Percentiles rank a stretch among this genome's conserved stretches.
Conservation (phyloP, 306 rosid species). For the Lathyrus aphaca region DNA sequence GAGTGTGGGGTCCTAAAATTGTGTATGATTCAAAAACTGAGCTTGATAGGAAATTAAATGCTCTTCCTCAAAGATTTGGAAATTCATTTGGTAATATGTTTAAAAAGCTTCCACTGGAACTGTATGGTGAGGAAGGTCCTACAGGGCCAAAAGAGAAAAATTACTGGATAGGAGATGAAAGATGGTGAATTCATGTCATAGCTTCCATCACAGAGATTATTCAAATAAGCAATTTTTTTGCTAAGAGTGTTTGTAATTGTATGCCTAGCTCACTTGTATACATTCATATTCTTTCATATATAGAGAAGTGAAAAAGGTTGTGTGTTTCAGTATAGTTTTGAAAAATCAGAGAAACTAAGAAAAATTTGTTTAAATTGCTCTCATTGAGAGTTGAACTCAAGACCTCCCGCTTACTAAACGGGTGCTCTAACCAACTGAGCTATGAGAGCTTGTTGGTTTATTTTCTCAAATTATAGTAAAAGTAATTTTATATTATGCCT, state of each 20-base stretch:
- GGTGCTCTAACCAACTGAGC: slow-evolving; percentile 60
- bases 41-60: slow-evolving; percentile 43
- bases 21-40: slow-evolving; percentile 51
- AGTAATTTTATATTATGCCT: no score
- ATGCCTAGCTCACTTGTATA: background rate
- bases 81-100: slow-evolving; percentile 30
- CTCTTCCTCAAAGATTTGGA: slow-evolving; percentile 43
- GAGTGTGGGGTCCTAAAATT: slow-evolving; percentile 52
- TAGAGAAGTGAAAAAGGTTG: background rate
- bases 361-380: slow-evolving; percentile 17
- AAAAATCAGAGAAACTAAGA: background rate
- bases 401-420: slow-evolving; percentile 59
- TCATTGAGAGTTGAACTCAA: slow-evolving; percentile 47
- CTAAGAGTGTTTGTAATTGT: slow-evolving; percentile 32
- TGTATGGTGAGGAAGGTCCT: slow-evolving; percentile 57
- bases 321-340: background rate
- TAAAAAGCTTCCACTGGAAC: slow-evolving; percentile 48
- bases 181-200: slow-evolving; percentile 41
- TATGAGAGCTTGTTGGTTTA: slow-evolving; percentile 14
- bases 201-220: slow-evolving; percentile 14
- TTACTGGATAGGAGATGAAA: slow-evolving; percentile 56
- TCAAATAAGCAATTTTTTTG: slow-evolving; percentile 17
- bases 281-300: background rate
- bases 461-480: fast-evolving
- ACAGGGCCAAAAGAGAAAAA: slow-evolving; percentile 55